Percentiles rank a stretch among this genome's conserved stretches.
These are phyloP conservation scores for Pseudocercospora vitis DNA, from an alignment of 2,329 filamentous ascomycete genomes.

Conservation along the genomic window DNA sequence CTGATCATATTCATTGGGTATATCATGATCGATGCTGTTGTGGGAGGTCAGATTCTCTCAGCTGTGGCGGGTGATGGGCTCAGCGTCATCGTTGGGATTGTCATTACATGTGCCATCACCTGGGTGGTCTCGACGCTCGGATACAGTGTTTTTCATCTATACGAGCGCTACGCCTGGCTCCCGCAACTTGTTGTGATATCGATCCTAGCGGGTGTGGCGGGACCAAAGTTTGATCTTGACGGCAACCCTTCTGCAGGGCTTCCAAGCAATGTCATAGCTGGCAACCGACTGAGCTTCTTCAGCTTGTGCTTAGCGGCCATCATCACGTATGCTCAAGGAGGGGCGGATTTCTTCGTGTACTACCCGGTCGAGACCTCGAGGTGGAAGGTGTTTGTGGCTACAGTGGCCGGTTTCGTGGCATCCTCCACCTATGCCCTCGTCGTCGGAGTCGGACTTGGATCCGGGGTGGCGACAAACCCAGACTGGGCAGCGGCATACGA, in stretches of 20 bases:
- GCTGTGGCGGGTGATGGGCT: slow-evolving; percentile 61
- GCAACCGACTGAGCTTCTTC: slow-evolving; percentile 67
- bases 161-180: slow-evolving; percentile 67
- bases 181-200: slow-evolving; percentile 62
- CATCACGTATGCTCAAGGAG: slow-evolving; percentile 62
- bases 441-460: slow-evolving; percentile 62
- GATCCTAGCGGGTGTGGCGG: slow-evolving; percentile 62
- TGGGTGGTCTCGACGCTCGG: slow-evolving; percentile 68
- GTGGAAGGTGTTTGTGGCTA: slow-evolving; percentile 57
- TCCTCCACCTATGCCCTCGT: slow-evolving; percentile 64
- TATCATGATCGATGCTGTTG: slow-evolving; percentile 62
- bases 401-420: slow-evolving; percentile 55
- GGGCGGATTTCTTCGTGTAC: slow-evolving; percentile 69
- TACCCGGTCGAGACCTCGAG: slow-evolving; percentile 56
- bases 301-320: slow-evolving; percentile 65
- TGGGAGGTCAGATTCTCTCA: slow-evolving; percentile 67
- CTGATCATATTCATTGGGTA: slow-evolving; percentile 62
- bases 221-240: slow-evolving; percentile 57
- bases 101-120: slow-evolving; percentile 62
- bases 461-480: slow-evolving; percentile 53
- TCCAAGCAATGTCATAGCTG: slow-evolving; percentile 50
- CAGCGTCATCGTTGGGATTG: slow-evolving; percentile 65
- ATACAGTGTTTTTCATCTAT: slow-evolving; percentile 66
- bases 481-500: slow-evolving; percentile 59
- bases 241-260: slow-evolving; percentile 54